Base-by-base conservation (phyloP, 2,329 filamentous ascomycete species). In the Colletotrichum sp. region DNA sequence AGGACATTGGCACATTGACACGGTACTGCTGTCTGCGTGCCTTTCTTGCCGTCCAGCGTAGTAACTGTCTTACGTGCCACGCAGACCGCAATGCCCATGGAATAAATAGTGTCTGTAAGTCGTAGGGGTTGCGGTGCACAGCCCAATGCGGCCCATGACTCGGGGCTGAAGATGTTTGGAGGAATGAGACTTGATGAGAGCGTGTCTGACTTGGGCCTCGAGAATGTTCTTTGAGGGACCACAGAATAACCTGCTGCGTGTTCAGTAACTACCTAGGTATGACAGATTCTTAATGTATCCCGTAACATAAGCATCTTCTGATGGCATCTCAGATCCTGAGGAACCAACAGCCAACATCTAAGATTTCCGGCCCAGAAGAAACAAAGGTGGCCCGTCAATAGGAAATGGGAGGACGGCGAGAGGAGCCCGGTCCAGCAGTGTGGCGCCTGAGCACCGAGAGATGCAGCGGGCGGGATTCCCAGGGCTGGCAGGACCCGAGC, bases 351-450 rank as follows among this genome's bases (percentile, higher is more conserved):
- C 59, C 32, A 34, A 59, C 26, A 64, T 67, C 62, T 36, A 16
- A 34, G 55, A 62, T 57, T 49, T 60, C 44, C n/a, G 44, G 52
- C 63, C 39, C 55, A 72, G 69, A 30, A 30, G 26, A 70, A 63
- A 30, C 13, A 52, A 44, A 69, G 32, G 49, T 68, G 49, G n/a
- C 36, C 36, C 36, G 36, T 26, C 65, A 24, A 55, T 57, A 49
- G 70, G 73, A 76, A 73, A 76, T 73, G 13, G 73, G 32, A 73
- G 73, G 73, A 69, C 18, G 32, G 55, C 49, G 44, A n/a, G 69
- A 73, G 73, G 70, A 60, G 72, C 44, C 57, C 15, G 49, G 15
- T 6, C 52, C 49, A 71, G 62, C 21, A 18, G 57, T 75, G 68
- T 75, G 72, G 72, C 72, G 67, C 68, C 62, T 52, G 44, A 55